Percentiles rank a stretch among this genome's conserved stretches.
phyloP scores from a whole-genome alignment of 1,284 basidiomycete species.

The Marasmius oreades region DNA sequence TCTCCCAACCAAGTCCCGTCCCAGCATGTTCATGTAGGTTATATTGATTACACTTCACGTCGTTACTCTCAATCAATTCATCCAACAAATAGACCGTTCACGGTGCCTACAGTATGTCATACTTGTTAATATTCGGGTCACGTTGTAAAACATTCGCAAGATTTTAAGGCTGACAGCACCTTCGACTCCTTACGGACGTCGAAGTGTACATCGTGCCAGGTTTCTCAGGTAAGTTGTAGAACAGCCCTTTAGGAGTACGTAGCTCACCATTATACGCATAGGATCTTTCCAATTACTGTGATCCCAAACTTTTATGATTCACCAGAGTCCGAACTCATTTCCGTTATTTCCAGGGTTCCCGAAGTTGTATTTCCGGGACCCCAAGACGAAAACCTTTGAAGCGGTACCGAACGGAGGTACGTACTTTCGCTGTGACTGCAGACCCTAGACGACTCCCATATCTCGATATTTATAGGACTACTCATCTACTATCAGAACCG shows the following conservation, averaged over 20 bases:
- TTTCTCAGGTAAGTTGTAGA: background rate
- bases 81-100: background rate
- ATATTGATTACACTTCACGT: background rate
- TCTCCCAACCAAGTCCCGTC: background rate
- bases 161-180: background rate
- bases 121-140: background rate
- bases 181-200: background rate
- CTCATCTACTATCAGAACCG: background rate
- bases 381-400: background rate
- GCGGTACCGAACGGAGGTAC: background rate
- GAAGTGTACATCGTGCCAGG: background rate
- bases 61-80: background rate
- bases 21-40: background rate
- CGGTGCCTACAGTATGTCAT: background rate
- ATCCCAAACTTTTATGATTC: background rate
- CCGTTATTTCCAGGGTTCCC: background rate
- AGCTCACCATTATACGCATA: background rate
- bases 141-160: background rate
- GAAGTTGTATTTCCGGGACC: background rate
- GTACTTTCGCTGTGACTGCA: background rate
- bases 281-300: background rate
- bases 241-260: background rate
- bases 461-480: background rate
- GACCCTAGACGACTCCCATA: background rate
- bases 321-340: background rate